A percentile compares a stretch with the other conserved stretches of the same genome.
These are phyloP conservation scores for Vaccinium myrtillus DNA, from an alignment of 148 eudicot species.

Conservation along the genomic window DNA sequence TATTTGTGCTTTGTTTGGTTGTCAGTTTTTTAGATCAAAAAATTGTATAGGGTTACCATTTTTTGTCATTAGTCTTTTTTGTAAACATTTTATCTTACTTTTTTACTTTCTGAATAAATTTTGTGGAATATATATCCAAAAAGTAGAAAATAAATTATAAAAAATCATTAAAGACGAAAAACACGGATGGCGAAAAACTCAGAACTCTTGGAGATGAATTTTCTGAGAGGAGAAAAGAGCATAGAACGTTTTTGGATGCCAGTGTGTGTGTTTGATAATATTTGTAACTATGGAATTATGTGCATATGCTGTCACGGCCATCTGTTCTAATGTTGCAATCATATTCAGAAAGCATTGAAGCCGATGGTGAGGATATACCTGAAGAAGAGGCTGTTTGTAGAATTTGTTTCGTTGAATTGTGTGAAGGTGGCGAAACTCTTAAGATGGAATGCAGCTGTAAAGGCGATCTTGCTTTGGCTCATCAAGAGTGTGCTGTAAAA, in stretches of 20 bases:
- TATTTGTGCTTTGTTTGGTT: neutral
- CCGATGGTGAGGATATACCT: slow-evolving; percentile 73
- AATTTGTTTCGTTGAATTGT: slow-evolving; percentile 75
- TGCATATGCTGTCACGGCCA: neutral
- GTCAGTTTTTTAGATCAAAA: no score
- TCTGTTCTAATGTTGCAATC: slow-evolving; percentile 10
- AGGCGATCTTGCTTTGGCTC: slow-evolving; percentile 94
- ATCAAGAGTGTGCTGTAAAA: slow-evolving; percentile 83
- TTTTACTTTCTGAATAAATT: no score
- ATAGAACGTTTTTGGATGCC: neutral
- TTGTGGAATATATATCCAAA: no score
- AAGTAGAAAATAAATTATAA: no score
- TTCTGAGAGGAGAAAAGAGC: no score
- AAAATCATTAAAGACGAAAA: no score
- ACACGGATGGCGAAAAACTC: no score
- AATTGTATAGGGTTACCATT: no score
- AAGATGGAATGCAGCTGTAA: slow-evolving; percentile 97
- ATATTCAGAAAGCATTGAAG: slow-evolving; percentile 53
- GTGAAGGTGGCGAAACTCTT: slow-evolving; percentile 92
- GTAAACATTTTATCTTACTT: no score
- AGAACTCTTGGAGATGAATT: no score
- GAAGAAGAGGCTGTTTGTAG: slow-evolving; percentile 98
- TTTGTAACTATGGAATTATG: neutral
- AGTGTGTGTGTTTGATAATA: neutral
- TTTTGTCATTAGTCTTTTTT: no score